Evolutionary conservation across 1,284 basidiomycete species (phyloP), one percentile per base, ranked within the genome.

Genomic region (Leccinum pachyderme): DNA sequence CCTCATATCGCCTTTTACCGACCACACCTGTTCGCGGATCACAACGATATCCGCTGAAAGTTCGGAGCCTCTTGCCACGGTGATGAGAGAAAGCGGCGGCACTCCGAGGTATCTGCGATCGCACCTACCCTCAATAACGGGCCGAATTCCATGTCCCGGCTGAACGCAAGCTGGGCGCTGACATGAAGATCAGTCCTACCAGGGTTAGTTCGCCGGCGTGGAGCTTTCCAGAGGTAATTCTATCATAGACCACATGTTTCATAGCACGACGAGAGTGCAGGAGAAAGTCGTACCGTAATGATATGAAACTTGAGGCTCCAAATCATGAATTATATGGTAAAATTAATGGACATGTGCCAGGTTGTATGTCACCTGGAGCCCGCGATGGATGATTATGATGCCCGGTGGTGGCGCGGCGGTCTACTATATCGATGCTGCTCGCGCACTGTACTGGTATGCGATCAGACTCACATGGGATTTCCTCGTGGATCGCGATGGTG

Each of bases 401-500:
- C 50, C 35, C 37, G 43, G 28, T n/a, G 29, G 48, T 22, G 33
- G 25, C 45, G 24, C 4, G 43, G 28, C 15, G 39, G 22, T 29
- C 24, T 45, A 28, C 25, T 22, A 48, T 44, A 52, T 59, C 27
- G 53, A 47, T 13, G 13, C 5, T 27, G 12, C 25, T 44, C 27
- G 27, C 6, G 43, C 37, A 8, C 27, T 45, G 41, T 45, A 5
- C 37, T 25, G n/a, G 6, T 22, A 15, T 25, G 12, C n/a, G n/a
- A n/a, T 39, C 37, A 39, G 27, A 28, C 15, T 31, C 45, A 2
- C 37, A 22, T 41, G 8, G 43, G 49, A 44, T 29, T 22, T 8
- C 58, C 39, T 61, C 45, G 41, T 18, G 56, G 32, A 51, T 51
- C 18, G 44, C 18, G 31, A 33, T 32, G 18, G 37, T 27, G 24